Evolutionary conservation across 108 stramenopile genomes (phyloP), one percentile per base, ranked within the genome.

Genomic region (Licmophora abbreviata): DNA sequence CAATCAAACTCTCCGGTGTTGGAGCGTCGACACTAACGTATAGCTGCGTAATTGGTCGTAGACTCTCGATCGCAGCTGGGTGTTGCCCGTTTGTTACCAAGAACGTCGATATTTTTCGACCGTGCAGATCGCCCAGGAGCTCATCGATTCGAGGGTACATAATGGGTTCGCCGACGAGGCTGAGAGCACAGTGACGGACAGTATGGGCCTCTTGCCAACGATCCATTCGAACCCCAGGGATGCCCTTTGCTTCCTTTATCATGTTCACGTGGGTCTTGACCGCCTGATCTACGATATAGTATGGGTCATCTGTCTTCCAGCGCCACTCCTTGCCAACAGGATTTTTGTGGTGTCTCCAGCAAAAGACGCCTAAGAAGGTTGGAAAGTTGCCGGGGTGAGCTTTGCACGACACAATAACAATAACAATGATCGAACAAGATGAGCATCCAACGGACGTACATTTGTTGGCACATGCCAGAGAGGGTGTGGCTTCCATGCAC

Each of bases 291-390:
- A 98, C 95, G 48, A 98, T 96, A 41, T 61, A 69, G 21, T 75
- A 54, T 0, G 96, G 96, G 58, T 85, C 90, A 58, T 95, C 94
- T 27, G 74, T 83, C 76, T 97, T 95, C 96, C 97, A 98, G 27
- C 85, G 66, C 97, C 97, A 98, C 56, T 94, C 92, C 53, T 81
- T 88, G 6, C 93, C 97, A 32, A 96, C 95, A 5, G 97, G 97
- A 57, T 98, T 98, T 62, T 98, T 98, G 74, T 94, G 92, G 64
- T 98, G 97, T 41, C 97, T 54, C 97, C 97, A 98, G 71, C 97
- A 98, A 73, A 98, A 98, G 28, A 92, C 92, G 68, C 53, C 53
- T 54, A 21, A n/a, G n/a, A n/a, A n/a, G n/a, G n/a, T n/a, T 11
- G 7, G 7, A 7, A 11, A 11, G 14, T 46, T 27, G 10, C 20